Percentiles rank a stretch among this genome's conserved stretches.
These are phyloP conservation scores for Gilbertella persicaria DNA, from an alignment of 371 early-diverging fungal species.

Conservation along the genomic window DNA sequence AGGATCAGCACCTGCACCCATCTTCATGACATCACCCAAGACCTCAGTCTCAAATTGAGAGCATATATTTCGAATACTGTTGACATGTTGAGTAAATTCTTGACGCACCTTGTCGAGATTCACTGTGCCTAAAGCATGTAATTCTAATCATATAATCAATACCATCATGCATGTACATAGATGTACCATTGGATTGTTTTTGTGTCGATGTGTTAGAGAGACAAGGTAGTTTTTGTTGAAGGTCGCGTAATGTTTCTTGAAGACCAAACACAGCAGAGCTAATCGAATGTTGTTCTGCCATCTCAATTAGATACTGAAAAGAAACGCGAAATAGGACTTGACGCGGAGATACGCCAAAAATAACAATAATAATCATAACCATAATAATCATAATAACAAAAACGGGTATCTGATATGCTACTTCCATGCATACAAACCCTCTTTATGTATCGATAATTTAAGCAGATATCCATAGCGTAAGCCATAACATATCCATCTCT, in stretches of 20 bases:
- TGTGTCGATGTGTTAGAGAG: slow-evolving; percentile 9
- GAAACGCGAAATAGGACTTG: too few relatives aligned
- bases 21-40: slow-evolving; percentile 58
- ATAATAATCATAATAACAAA: slow-evolving; percentile 1
- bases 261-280: slow-evolving; percentile 42
- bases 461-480: too few relatives aligned
- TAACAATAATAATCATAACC: background rate
- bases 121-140: slow-evolving; percentile 59
- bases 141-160: slow-evolving; percentile 25
- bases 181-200: slow-evolving; percentile 29
- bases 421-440: too few relatives aligned
- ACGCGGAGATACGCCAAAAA: slow-evolving; percentile 13
- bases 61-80: slow-evolving; percentile 55
- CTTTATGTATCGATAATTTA: too few relatives aligned
- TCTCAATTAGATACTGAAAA: background rate
- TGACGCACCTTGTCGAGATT: slow-evolving; percentile 50
- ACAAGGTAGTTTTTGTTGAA: slow-evolving; percentile 29
- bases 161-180: background rate
- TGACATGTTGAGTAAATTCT: slow-evolving; percentile 54
- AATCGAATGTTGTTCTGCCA: slow-evolving; percentile 28
- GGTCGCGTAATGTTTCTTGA: slow-evolving; percentile 29
- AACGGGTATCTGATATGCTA: too few relatives aligned
- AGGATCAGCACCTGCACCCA: slow-evolving; percentile 55
- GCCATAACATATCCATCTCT: too few relatives aligned
- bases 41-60: slow-evolving; percentile 63